Base-by-base conservation (phyloP, 83 land plant genomes). In the Picea mariana region DNA sequence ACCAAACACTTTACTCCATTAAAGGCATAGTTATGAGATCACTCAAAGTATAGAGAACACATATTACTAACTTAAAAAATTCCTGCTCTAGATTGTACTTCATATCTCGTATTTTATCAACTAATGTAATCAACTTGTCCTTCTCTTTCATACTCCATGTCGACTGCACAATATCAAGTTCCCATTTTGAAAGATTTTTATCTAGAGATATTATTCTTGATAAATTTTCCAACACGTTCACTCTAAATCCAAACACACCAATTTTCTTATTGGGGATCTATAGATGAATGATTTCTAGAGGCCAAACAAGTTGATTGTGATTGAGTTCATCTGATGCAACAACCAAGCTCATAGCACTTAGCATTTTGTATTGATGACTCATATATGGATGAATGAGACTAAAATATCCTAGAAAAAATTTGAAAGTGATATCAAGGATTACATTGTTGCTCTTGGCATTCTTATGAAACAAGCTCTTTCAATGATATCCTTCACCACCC, bases 401-500 rank as follows among this genome's bases (percentile, higher is more conserved):
- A 47, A 80, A 84, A 81, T 84, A 79, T 15, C 82, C 82, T n/a
- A 75, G 6, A 17, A 75, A 1, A 55, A 82, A 79, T 60, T 72
- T 72, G 49, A 73, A 84, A 27, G 38, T 34, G 38, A 34, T 34
- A 34, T 34, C 38, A 34, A 34, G 38, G 38, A 34, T 1, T 34
- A 34, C 38, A 2, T 34, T 34, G 2, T 34, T 34, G 1, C 38
- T 34, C 38, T 34, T 34, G 2, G 2, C 38, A 34, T 34, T 34
- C 2, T 34, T 34, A 34, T 34, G 38, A 1, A 34, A 34, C 38
- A 34, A 34, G 38, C 0, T 34, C 2, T 34, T 34, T 34, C 38
- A 34, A 34, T 16, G 79, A 84, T 66, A 31, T 81, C 78, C 49
- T 63, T 62, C 15, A 84, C 44, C n/a, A 75, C 82, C 68, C 63